Percentiles rank a stretch among this genome's conserved stretches.
Conservation (phyloP, 139 green algal species). For the Zygnema circumcarinatum region DNA sequence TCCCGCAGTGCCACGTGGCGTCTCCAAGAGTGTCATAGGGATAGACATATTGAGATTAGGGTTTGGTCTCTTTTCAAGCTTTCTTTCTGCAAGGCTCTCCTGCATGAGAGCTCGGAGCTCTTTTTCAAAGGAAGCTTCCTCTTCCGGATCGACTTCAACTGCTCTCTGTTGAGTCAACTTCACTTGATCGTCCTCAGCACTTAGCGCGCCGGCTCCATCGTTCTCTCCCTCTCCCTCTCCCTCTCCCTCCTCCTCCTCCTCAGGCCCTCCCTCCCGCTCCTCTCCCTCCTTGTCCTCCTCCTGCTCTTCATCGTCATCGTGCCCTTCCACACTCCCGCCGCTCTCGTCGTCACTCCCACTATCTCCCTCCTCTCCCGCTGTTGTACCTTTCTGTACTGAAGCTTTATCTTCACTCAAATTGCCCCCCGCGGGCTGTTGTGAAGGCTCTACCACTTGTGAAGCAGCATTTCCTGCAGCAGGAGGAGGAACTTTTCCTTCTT, state of each 20-base stretch:
- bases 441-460: neutral
- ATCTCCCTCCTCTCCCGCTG: slow-evolving; percentile 47
- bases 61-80: slow-evolving; percentile 32
- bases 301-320: slow-evolving; percentile 57
- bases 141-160: slow-evolving; percentile 31
- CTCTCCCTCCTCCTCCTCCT: slow-evolving; percentile 48
- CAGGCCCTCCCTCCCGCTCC: slow-evolving; percentile 45
- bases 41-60: slow-evolving; percentile 35
- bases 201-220: neutral
- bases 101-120: slow-evolving; percentile 56
- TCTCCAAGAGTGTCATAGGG: slow-evolving; percentile 39
- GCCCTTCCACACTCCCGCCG: slow-evolving; percentile 4
- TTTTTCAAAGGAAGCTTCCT: slow-evolving; percentile 56
- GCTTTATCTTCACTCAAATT: slow-evolving; percentile 22
- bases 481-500: no score
- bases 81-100: slow-evolving; percentile 54
- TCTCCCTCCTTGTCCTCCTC: slow-evolving; percentile 27
- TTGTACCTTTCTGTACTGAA: neutral
- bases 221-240: slow-evolving; percentile 28
- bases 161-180: slow-evolving; percentile 31
- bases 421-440: neutral
- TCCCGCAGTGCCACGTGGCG: neutral
- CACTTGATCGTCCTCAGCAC: slow-evolving; percentile 50
- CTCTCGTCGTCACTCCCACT: slow-evolving; percentile 54
- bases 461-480: neutral